Base-by-base conservation (phyloP, 345 rosid species). In the Salix koriyanagi region DNA sequence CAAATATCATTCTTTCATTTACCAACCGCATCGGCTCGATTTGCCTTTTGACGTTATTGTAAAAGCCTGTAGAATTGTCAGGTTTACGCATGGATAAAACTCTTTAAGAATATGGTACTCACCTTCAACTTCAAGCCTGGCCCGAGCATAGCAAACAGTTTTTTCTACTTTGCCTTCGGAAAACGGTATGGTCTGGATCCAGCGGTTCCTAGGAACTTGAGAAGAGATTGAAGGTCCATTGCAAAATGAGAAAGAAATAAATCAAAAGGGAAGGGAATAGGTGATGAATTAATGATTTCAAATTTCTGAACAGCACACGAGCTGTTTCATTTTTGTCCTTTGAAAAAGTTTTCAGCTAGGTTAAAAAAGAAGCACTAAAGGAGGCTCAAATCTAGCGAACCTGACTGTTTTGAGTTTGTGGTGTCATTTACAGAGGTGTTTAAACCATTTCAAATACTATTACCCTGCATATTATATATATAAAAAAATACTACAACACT, bases 371-470 rank as follows among this genome's bases (percentile, higher is more conserved):
- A 39, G 52, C 76, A 80, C 5, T 28, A 30, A 42, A 52, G 37
- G 58, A 23, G 69, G 54, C 79, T 79, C 65, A 26, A 62, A 39
- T 26, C 48, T 50, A 15, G 41, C 36, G 28, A 67, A 73, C 67
- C 82, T 71, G 25, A 23, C 67, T 72, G 74, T 78, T 46, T 62
- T 32, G 61, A 71, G 42, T 42, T 74, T 71, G 56, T 65, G 66
- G 75, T 76, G 72, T 48, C 78, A 83, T 86, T 79, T 86, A 83
- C 83, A 79, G 66, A 50, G 76, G 58, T 30, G 26, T 67, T 74
- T 44, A 23, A 37, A 42, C 48, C 72, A 32, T 42, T 39, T 66
- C 44, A 6, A 65, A 65, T 72, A 62, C 76, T 52, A 75, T 65
- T 44, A 13, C 16, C 64, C 69, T 76, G 61, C 7, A 2, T 37